Percentiles rank a stretch among this genome's conserved stretches.
Evolutionary conservation across 2,329 filamentous ascomycete genomes (phyloP).

Genomic region (Penicillium hesseltinei): DNA sequence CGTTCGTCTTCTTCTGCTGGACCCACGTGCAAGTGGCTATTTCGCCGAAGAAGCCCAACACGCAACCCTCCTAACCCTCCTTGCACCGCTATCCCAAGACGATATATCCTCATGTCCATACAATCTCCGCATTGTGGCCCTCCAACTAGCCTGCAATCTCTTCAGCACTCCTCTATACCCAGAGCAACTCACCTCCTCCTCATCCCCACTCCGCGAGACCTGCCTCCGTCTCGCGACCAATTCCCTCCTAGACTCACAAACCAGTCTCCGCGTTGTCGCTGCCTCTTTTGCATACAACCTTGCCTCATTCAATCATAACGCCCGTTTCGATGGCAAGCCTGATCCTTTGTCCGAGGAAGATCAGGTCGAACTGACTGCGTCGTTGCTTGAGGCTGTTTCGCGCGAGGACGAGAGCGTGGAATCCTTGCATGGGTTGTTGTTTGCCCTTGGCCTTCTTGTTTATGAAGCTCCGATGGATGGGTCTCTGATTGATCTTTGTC

Average conservation of each 20-base stretch:
- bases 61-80: conserved; percentile 60
- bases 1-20: conserved; percentile 71
- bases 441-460: conserved; percentile 72
- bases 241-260: conserved; percentile 73
- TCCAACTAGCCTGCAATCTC: conserved; percentile 83
- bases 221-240: conserved; percentile 70
- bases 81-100: conserved; percentile 49
- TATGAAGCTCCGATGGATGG: conserved; percentile 70
- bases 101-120: conserved; percentile 65
- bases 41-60: conserved; percentile 74
- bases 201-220: conserved; percentile 53
- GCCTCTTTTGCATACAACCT: conserved; percentile 84
- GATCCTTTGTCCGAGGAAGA: conserved; percentile 65
- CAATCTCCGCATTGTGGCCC: conserved; percentile 74
- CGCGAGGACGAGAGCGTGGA: conserved; percentile 58
- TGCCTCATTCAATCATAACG: conserved; percentile 65
- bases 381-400: conserved; percentile 70
- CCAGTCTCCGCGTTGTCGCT: conserved; percentile 77
- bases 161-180: conserved; percentile 75
- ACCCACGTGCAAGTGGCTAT: conserved; percentile 75
- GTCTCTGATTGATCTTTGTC: conserved; percentile 75
- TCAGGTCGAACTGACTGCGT: conserved; percentile 78
- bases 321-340: conserved; percentile 57
- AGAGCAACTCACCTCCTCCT: conserved; percentile 56
- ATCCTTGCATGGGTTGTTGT: conserved; percentile 71